Conservation (phyloP, 306 rosid genomes). For the Dryas octopetala region DNA sequence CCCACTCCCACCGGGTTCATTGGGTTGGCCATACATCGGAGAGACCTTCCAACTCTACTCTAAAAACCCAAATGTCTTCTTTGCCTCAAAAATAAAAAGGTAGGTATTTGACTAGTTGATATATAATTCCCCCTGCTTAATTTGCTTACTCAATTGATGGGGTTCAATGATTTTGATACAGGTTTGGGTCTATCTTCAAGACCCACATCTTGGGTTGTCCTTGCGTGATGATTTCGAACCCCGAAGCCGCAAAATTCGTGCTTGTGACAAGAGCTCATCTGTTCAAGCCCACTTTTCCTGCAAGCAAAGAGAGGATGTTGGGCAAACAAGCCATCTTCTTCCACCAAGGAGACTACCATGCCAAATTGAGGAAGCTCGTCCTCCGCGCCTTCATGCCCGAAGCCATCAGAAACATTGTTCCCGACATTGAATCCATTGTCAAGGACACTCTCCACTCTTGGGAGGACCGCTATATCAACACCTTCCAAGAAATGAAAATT, state of each 20-base stretch:
- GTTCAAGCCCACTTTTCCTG: conserved; percentile 93
- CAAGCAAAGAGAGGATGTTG: conserved; percentile 93
- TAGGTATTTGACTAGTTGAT: neutral
- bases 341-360: conserved; percentile 91
- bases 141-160: neutral
- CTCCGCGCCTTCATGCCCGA: conserved; percentile 88
- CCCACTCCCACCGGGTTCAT: conserved; percentile 83
- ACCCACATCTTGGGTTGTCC: conserved; percentile 97
- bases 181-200: conserved; percentile 94
- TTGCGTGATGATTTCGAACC: conserved; percentile 89
- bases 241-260: conserved; percentile 88
- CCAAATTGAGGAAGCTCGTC: conserved; percentile 76
- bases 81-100: conserved; percentile 68
- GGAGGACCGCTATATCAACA: conserved; percentile 62
- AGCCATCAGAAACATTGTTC: conserved; percentile 46
- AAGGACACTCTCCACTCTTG: conserved; percentile 56
- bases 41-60: conserved; percentile 95
- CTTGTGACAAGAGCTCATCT: conserved; percentile 65
- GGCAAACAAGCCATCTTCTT: conserved; percentile 93
- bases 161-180: conserved; percentile 11
- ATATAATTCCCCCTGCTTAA: neutral
- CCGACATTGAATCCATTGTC: conserved; percentile 73
- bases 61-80: conserved; percentile 91
- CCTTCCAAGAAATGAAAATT: conserved; percentile 89
- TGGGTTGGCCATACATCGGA: conserved; percentile 88